Evolutionary conservation across 306 rosid species (phyloP).

Genomic region (Canavalia gladiata): DNA sequence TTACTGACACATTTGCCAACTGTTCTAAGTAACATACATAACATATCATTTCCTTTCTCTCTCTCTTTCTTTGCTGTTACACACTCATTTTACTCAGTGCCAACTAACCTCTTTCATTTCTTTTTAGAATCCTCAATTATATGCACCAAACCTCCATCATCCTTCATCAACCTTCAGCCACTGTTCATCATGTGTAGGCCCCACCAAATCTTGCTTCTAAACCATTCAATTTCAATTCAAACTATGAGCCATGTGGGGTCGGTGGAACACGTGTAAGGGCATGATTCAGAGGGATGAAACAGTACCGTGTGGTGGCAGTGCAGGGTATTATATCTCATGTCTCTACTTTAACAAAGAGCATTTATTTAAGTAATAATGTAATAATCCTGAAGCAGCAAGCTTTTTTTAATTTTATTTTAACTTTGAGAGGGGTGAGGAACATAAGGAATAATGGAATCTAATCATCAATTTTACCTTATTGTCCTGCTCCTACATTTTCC

Average conservation of each 20-base stretch:
- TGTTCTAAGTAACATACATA: constrained; percentile 65
- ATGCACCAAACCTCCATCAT: constrained; percentile 75
- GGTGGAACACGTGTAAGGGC: constrained; percentile 52
- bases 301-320: constrained; percentile 35
- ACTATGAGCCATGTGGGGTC: not conserved
- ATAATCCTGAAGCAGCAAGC: constrained; percentile 52
- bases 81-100: constrained; percentile 86
- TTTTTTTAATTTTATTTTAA: constrained; percentile 38
- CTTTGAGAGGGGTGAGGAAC: constrained; percentile 57
- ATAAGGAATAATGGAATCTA: constrained; percentile 98
- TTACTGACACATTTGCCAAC: constrained; percentile 98
- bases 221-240: constrained; percentile 34
- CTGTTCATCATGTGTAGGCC: constrained; percentile 48
- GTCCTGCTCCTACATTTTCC: constrained; percentile 89
- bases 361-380: constrained; percentile 44
- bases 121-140: constrained; percentile 58
- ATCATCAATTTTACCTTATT: constrained; percentile 86
- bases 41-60: constrained; percentile 34
- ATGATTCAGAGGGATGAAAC: constrained; percentile 29
- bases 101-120: constrained; percentile 60
- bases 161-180: constrained; percentile 59
- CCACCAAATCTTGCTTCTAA: constrained; percentile 53
- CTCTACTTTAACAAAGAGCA: constrained; percentile 48
- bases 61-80: constrained; percentile 71
- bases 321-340: constrained; percentile 27